Evolutionary conservation across 345 rosid species (phyloP), one percentile per base, ranked within the genome.

Genomic region (Corchorus olitorius): DNA sequence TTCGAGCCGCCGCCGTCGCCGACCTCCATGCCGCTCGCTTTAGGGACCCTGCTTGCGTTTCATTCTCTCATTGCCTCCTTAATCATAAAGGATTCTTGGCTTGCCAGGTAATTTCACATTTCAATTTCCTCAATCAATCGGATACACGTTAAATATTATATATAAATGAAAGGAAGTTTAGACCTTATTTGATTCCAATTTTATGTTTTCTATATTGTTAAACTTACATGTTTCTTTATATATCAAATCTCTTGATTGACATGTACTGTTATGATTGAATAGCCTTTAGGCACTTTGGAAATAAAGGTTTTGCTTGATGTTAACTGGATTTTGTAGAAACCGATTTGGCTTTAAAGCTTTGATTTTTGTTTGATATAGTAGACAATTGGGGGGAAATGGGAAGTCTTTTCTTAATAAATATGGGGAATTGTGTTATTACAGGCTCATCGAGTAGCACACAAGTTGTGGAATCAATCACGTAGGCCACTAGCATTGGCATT

Each of bases 11-110:
- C 72, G 84, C 97, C 78, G 96, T 95, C 67, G 94, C 99, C 53
- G 99, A 95, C 77, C 96, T 95, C 1, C 94, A 90, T 65, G 99
- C 99, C 50, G 92, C 89, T 75, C 91, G 90, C 46, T 85, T 82
- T 34, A 92, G 98, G 34, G 99, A 95, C 78, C 98, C 99, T 0
- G 98, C 99, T 56, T 95, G 99, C 62, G 91, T 93, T 48, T 95
- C 99, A 13, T 95, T 92, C 89, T 89, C 99, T 17, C 99, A 96
- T 73, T 96, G 99, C 81, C 91, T 96, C 27, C 98, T 96, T 77
- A 96, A 96, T 80, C 93, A 92, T 77, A 96, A 96, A 82, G 99
- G 99, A 20, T 96, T 96, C 86, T 73, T 96, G 67, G 97, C 98
- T 1, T 93, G 94, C 72, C 99, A 96, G 97, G 99, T 90, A 63